Evolutionary conservation across 139 green algal genomes (phyloP).

Genomic region (Eudorina sp.): DNA sequence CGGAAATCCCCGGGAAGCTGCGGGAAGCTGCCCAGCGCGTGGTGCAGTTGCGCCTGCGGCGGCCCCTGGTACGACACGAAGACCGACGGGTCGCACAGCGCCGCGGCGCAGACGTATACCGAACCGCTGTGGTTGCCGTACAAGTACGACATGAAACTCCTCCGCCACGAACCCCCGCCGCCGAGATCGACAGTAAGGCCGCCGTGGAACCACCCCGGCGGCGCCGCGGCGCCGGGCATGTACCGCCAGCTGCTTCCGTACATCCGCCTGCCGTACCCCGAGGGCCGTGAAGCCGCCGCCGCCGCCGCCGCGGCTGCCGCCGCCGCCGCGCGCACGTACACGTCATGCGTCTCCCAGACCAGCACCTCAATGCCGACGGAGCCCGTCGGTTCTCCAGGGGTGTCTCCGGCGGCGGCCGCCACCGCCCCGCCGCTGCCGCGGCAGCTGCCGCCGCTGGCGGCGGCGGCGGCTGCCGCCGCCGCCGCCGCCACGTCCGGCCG

Average conservation of each 20-base stretch:
- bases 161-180: too few species aligned
- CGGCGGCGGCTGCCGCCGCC: neutral
- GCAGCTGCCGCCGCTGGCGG: neutral
- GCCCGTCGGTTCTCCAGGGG: neutral
- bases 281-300: too few species aligned
- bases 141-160: neutral
- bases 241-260: neutral
- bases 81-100: neutral
- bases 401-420: neutral
- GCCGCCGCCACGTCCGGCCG: neutral
- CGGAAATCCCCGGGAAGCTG: neutral
- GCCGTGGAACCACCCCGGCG: too few species aligned
- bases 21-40: neutral
- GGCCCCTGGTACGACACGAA: too few species aligned
- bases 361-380: neutral
- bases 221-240: too few species aligned
- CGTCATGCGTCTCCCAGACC: constrained; percentile 15
- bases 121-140: neutral
- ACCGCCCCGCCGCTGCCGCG: neutral
- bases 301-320: too few species aligned
- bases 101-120: neutral
- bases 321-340: neutral
- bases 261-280: neutral
- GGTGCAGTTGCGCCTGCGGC: too few species aligned
- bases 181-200: too few species aligned